phyloP scores from a whole-genome alignment of 805 yeast genomes.

The Candida nanaspora region DNA sequence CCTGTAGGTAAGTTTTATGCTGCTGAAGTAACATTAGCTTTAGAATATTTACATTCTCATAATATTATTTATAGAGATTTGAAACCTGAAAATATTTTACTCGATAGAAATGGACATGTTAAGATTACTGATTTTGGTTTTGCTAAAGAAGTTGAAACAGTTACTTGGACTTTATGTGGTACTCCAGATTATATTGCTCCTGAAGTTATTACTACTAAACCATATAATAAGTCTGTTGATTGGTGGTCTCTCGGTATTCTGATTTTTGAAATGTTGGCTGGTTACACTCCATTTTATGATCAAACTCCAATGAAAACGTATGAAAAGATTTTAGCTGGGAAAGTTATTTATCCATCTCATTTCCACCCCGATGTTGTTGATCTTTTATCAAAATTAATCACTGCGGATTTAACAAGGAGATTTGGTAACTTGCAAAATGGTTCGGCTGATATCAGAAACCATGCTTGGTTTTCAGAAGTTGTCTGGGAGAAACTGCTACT shows the following conservation, averaged over 20 bases:
- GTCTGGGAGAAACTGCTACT: slow-evolving; percentile 51
- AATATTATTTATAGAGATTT: slow-evolving; percentile 55
- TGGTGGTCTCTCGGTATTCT: slow-evolving; percentile 62
- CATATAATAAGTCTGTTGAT: slow-evolving; percentile 56
- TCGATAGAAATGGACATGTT: slow-evolving; percentile 54
- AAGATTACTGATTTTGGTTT: slow-evolving; percentile 57
- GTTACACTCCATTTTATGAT: slow-evolving; percentile 57
- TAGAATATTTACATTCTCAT: slow-evolving; percentile 52
- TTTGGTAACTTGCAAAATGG: slow-evolving; percentile 54
- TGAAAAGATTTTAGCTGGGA: slow-evolving; percentile 49
- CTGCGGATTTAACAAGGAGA: slow-evolving; percentile 47
- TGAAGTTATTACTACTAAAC: slow-evolving; percentile 57
- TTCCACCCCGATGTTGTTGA: slow-evolving; percentile 49
- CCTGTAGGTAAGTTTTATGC: slow-evolving; percentile 61
- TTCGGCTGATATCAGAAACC: slow-evolving; percentile 47
- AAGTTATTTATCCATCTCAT: slow-evolving; percentile 44
- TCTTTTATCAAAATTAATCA: slow-evolving; percentile 42
- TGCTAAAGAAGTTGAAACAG: slow-evolving; percentile 54
- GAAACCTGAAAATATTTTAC: slow-evolving; percentile 53
- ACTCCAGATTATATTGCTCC: slow-evolving; percentile 63
- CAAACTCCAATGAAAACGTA: slow-evolving; percentile 59
- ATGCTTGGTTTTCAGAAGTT: slow-evolving; percentile 54
- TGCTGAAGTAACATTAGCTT: slow-evolving; percentile 52
- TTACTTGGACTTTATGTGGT: slow-evolving; percentile 57
- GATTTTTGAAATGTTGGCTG: slow-evolving; percentile 56